Percentiles rank a stretch among this genome's conserved stretches.
phyloP scores from a whole-genome alignment of 2,329 filamentous ascomycete genomes.

The Talaromyces piceae region DNA sequence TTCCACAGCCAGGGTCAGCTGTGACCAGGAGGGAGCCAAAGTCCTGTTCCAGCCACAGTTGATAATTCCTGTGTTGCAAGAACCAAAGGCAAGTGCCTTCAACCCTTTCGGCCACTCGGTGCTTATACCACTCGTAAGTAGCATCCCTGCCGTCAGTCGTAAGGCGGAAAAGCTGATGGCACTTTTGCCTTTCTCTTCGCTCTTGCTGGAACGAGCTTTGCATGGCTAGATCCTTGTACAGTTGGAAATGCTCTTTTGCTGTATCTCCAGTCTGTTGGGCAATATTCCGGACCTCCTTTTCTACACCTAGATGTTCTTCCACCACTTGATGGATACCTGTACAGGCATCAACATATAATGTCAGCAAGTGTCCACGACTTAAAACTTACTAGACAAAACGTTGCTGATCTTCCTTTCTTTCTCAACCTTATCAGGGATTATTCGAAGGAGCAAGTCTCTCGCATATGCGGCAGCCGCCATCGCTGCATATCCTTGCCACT shows the following conservation, averaged over 20 bases:
- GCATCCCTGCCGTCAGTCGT: background rate
- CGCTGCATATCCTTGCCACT: background rate
- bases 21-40: slow-evolving; percentile 3
- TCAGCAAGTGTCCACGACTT: background rate
- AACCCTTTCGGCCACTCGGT: slow-evolving; percentile 25
- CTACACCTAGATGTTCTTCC: background rate
- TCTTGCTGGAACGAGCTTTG: background rate
- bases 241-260: background rate
- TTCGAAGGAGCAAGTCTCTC: background rate
- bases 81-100: slow-evolving; percentile 21
- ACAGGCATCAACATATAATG: background rate
- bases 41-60: slow-evolving; percentile 8
- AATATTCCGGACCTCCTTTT: too few relatives aligned
- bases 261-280: too few relatives aligned
- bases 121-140: slow-evolving; percentile 11
- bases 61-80: slow-evolving; percentile 13
- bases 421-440: too few relatives aligned
- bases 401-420: background rate
- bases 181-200: slow-evolving; percentile 6
- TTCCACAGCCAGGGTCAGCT: slow-evolving; percentile 10
- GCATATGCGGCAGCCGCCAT: background rate
- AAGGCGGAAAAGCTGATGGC: slow-evolving; percentile 7
- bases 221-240: background rate
- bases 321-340: background rate
- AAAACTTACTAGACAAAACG: background rate